Percentiles rank a stretch among this genome's conserved stretches.
phyloP scores from a whole-genome alignment of 306 rosid species.

The Sphenostylis stenocarpa region DNA sequence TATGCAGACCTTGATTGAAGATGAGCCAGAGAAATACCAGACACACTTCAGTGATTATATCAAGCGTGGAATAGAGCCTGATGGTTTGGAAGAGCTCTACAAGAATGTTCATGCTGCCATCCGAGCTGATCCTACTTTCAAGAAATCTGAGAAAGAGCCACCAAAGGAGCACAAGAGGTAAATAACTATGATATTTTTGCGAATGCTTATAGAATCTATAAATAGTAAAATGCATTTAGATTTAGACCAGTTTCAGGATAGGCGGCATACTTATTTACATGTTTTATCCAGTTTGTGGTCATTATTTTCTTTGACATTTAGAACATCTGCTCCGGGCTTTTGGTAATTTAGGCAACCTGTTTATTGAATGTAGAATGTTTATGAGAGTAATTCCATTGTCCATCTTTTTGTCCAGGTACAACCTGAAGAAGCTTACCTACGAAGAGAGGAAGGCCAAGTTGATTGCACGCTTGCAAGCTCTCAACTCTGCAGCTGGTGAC shows the following conservation, averaged over 20 bases:
- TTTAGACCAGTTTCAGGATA: not conserved
- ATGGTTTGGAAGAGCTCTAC: constrained; percentile 61
- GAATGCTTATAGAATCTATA: too few relatives aligned
- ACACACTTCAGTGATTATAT: constrained; percentile 71
- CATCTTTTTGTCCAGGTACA: constrained; percentile 36
- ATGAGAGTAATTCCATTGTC: not conserved
- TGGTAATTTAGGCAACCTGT: not conserved
- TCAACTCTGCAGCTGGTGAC: constrained; percentile 55
- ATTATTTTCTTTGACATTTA: not conserved
- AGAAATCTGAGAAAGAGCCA: constrained; percentile 58
- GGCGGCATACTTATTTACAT: not conserved
- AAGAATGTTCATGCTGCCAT: constrained; percentile 90
- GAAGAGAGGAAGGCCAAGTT: constrained; percentile 65
- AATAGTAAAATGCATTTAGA: too few relatives aligned
- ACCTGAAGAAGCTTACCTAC: constrained; percentile 70
- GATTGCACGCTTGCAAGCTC: constrained; percentile 58
- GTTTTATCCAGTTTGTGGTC: not conserved
- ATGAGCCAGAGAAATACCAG: constrained; percentile 86
- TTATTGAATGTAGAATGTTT: not conserved
- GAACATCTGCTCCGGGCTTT: not conserved
- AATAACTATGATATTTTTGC: not conserved
- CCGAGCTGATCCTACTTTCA: constrained; percentile 56
- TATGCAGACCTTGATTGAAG: constrained; percentile 61
- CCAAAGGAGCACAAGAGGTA: constrained; percentile 77
- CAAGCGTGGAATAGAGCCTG: constrained; percentile 65